Conservation (phyloP, 345 rosid genomes). For the Brassica rapa region DNA sequence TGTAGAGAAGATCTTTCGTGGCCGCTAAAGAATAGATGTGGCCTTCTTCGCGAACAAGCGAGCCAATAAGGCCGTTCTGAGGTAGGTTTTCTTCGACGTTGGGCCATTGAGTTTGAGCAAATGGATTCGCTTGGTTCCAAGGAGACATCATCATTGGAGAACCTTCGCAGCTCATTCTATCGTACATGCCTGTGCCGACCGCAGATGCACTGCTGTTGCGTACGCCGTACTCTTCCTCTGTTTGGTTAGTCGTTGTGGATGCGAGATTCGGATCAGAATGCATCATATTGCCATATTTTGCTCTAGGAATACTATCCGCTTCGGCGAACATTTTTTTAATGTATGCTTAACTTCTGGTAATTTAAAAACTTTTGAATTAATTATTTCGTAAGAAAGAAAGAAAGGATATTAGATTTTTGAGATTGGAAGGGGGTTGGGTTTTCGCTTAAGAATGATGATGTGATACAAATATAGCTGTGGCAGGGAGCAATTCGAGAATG, state of each 20-base stretch:
- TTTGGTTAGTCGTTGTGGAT: conserved; percentile 26
- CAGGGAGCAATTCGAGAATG: conserved; percentile 2
- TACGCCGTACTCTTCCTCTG: conserved; percentile 48
- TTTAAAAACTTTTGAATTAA: not conserved
- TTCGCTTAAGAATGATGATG: conserved; percentile 28
- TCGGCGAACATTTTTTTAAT: conserved; percentile 39
- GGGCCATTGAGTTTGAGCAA: conserved; percentile 51
- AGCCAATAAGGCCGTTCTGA: conserved; percentile 73
- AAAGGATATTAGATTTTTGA: not conserved
- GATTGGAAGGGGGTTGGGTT: conserved; percentile 15
- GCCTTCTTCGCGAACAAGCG: conserved; percentile 89
- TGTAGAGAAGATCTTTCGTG: conserved; percentile 76
- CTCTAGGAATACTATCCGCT: conserved; percentile 38
- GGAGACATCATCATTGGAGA: conserved; percentile 97
- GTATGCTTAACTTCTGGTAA: not conserved
- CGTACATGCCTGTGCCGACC: conserved; percentile 48
- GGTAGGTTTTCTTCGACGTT: conserved; percentile 51
- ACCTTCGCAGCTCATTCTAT: conserved; percentile 82
- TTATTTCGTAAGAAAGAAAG: not conserved
- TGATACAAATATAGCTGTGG: conserved; percentile 38
- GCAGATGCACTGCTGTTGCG: conserved; percentile 83
- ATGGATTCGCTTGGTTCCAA: conserved; percentile 77
- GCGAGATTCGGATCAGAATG: conserved; percentile 53
- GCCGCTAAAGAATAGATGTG: conserved; percentile 93
- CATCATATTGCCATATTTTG: conserved; percentile 39